phyloP scores from a whole-genome alignment of 345 rosid species.

The Mallotus nudiflorus region DNA sequence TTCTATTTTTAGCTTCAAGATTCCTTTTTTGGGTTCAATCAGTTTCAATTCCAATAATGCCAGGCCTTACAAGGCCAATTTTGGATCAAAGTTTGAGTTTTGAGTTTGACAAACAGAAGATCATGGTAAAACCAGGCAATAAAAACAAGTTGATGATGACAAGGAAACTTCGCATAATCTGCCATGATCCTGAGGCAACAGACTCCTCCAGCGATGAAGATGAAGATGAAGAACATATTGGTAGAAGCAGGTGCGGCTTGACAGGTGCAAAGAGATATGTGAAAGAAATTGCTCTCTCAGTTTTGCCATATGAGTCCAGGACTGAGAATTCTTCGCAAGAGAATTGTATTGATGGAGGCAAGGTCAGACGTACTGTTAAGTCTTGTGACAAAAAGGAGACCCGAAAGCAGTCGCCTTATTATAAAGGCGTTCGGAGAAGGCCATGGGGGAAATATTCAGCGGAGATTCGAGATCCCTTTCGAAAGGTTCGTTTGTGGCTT shows the following conservation, averaged over 20 bases:
- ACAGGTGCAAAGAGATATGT: constrained; percentile 20
- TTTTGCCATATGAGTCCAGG: neutral
- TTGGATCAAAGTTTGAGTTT: constrained; percentile 17
- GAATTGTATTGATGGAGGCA: neutral
- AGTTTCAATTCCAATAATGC: constrained; percentile 20
- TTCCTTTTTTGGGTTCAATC: neutral
- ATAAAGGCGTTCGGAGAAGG: constrained; percentile 50
- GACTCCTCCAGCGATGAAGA: constrained; percentile 51
- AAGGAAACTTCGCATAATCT: constrained; percentile 44
- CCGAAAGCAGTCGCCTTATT: constrained; percentile 14
- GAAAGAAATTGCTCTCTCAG: constrained; percentile 31
- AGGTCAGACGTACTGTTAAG: neutral
- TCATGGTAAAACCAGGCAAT: neutral
- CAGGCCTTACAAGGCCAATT: constrained; percentile 25
- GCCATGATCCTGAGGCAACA: constrained; percentile 47
- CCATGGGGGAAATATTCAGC: constrained; percentile 54
- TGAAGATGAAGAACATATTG: constrained; percentile 25
- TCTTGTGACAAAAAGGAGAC: constrained; percentile 8
- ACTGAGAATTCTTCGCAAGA: neutral
- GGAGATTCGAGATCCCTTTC: constrained; percentile 54
- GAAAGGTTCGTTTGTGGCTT: constrained; percentile 46
- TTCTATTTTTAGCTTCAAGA: neutral
- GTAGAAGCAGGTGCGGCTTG: neutral
- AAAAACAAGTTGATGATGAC: neutral
- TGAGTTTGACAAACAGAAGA: constrained; percentile 1